These are phyloP conservation scores for Fragosphaeria purpurea DNA, from an alignment of 2,329 filamentous ascomycete species.

Conservation along the genomic window DNA sequence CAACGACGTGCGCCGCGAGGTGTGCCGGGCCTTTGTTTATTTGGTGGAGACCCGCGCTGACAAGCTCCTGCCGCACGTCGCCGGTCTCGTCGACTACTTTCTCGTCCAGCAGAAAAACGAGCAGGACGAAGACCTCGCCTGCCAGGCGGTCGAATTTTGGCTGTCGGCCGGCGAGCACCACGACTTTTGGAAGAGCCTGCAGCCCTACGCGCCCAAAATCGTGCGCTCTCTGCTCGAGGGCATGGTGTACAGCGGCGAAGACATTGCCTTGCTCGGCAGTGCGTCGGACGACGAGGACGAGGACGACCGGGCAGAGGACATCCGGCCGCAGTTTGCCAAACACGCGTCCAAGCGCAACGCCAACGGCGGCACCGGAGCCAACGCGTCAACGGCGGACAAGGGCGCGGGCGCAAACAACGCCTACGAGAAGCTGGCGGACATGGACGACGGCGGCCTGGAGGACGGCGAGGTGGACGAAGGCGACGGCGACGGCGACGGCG, in stretches of 20 bases:
- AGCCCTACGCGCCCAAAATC: conserved; percentile 71
- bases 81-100: conserved; percentile 85
- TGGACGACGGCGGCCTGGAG: conserved; percentile 37
- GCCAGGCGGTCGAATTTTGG: conserved; percentile 97
- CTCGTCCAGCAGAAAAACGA: conserved; percentile 77
- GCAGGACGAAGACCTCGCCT: conserved; percentile 79
- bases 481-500: conserved; percentile 75
- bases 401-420: conserved; percentile 38
- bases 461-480: conserved; percentile 38
- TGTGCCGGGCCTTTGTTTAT: conserved; percentile 87
- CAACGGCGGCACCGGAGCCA: conserved; percentile 34
- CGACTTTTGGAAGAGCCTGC: conserved; percentile 63
- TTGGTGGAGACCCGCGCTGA: conserved; percentile 85
- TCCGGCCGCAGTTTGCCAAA: conserved; percentile 86
- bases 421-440: conserved; percentile 44
- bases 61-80: conserved; percentile 80
- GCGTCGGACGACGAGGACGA: conserved; percentile 84
- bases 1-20: conserved; percentile 78
- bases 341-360: conserved; percentile 47
- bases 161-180: conserved; percentile 84
- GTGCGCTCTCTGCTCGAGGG: conserved; percentile 84
- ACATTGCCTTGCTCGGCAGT: conserved; percentile 73
- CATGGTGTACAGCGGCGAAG: conserved; percentile 95
- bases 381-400: conserved; percentile 38
- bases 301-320: conserved; percentile 82